These are phyloP conservation scores for Aspergillus uvarum DNA, from an alignment of 2,329 filamentous ascomycete species.

Conservation along the genomic window DNA sequence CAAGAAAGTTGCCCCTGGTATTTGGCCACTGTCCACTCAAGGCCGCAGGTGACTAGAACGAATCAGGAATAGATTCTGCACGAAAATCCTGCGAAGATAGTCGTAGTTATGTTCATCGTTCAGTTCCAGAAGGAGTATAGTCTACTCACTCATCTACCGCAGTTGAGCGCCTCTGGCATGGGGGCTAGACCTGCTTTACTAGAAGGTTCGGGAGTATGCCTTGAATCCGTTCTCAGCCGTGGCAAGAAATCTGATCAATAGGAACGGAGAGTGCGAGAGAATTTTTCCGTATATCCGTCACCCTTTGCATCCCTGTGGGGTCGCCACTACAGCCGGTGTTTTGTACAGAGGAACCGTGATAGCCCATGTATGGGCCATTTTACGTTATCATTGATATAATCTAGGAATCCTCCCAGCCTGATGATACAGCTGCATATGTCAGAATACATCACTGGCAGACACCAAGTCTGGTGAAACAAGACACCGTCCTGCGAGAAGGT, in stretches of 20 bases:
- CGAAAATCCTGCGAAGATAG: too few species aligned
- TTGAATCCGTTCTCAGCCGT: neutral
- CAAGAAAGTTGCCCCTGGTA: too few species aligned
- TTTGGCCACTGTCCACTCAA: too few species aligned
- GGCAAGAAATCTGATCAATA: neutral
- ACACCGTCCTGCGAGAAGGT: neutral
- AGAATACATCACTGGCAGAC: neutral
- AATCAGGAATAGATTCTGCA: too few species aligned
- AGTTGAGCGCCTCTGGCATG: neutral
- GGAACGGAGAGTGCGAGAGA: neutral
- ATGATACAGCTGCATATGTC: neutral
- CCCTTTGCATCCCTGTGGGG: neutral
- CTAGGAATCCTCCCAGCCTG: neutral
- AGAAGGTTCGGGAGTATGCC: neutral
- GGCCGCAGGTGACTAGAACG: too few species aligned
- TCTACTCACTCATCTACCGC: too few species aligned
- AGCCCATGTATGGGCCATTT: neutral
- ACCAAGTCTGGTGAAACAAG: neutral
- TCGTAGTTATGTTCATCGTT: too few species aligned
- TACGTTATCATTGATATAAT: neutral
- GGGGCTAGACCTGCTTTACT: neutral
- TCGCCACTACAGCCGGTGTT: neutral
- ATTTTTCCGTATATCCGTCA: neutral
- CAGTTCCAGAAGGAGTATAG: too few species aligned
- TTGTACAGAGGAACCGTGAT: neutral